Evolutionary conservation across 257 asterid genomes (phyloP).

Genomic region (Plantago ovata): DNA sequence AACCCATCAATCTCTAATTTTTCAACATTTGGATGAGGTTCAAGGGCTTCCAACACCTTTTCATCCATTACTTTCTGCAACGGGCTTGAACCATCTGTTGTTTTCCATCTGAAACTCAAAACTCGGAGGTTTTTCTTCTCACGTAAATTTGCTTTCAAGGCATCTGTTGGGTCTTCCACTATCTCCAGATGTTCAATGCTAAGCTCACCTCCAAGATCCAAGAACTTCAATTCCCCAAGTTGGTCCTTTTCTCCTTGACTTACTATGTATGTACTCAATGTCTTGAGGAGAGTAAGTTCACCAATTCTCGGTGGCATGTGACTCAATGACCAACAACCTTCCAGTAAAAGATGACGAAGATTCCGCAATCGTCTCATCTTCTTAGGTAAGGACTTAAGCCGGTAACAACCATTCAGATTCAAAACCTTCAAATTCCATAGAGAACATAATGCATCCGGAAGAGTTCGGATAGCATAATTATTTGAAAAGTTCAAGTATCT

Average conservation of each 20-base stretch:
- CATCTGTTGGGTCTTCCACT: constrained; percentile 15
- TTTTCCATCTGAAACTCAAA: constrained; percentile 16
- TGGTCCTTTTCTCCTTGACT: constrained; percentile 13
- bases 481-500: too few relatives aligned
- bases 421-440: too few relatives aligned
- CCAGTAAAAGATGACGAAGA: too few relatives aligned
- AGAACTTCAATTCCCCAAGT: constrained; percentile 23
- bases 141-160: constrained; percentile 23
- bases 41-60: constrained; percentile 22
- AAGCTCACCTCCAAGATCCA: too few relatives aligned
- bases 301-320: constrained; percentile 28
- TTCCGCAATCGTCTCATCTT: too few relatives aligned
- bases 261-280: constrained; percentile 21
- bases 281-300: constrained; percentile 20
- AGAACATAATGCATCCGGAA: too few relatives aligned
- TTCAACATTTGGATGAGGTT: constrained; percentile 21
- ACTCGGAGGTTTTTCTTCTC: constrained; percentile 16
- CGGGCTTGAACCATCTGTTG: neutral
- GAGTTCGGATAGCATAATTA: too few relatives aligned
- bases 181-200: constrained; percentile 20
- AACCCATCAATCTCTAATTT: constrained; percentile 6
- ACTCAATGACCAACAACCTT: too few relatives aligned
- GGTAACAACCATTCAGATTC: too few relatives aligned
- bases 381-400: too few relatives aligned
- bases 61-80: constrained; percentile 2